Base-by-base conservation (phyloP, 2,329 filamentous ascomycete species). In the Xylariaceae sp. region DNA sequence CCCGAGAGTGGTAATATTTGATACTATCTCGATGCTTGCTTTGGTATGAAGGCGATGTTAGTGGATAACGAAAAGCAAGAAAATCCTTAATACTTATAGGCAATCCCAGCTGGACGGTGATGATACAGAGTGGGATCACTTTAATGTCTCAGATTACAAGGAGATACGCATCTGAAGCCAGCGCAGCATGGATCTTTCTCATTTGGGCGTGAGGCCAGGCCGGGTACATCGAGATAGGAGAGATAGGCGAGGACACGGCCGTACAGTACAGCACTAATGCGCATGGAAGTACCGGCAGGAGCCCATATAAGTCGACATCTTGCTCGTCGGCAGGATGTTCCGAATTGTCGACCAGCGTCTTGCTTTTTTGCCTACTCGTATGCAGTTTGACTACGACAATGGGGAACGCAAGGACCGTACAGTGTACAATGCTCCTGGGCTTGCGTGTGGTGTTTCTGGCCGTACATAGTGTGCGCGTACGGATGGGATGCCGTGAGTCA, bases 251-350 rank as follows among this genome's bases (percentile, higher is more conserved):
- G 17, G 39, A 39, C 55, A 58, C 51, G 42, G 23, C 23, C 23
- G 23, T 30, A 54, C 39, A 49, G 45, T 17, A 62, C 47, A 51
- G n/a, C 17, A 35, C 23, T 35, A 23, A 51, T 17, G 49, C n/a
- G 42, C 10, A 34, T 23, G 56, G 48, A 30, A 48, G 57, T 62
- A 51, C 53, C 53, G 55, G 57, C 59, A 57, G 55, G 18, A 62
- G 57, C 34, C 51, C 45, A 57, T 51, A 60, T 42, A 54, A 30
- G 58, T 42, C 37, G 35, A 45, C 58, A 53, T 55, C 53, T 42
- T 56, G 53, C 60, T 51, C 44, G 10, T 54, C 61, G 61, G 61
- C 15, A 54, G 54, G 50, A 44, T 48, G 50, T 56, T 54, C 61
- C 61, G 61, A 44, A 42, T 34, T 49, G 49, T 48, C 35, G 37